Conservation (phyloP, 805 yeast genomes). For the Saccharomycopsis babjevae region DNA sequence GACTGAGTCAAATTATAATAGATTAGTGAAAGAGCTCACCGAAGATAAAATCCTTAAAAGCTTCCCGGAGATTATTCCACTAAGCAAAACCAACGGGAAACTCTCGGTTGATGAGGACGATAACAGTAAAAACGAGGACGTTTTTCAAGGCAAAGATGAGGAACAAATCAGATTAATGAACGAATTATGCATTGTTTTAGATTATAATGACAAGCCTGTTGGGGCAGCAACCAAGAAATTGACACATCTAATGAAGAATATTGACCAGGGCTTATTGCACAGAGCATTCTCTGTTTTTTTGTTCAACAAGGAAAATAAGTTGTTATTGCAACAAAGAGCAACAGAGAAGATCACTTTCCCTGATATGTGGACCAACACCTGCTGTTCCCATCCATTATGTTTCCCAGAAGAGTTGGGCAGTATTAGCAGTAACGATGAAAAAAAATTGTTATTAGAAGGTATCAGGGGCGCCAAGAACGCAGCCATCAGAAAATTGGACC, state of each 20-base stretch:
- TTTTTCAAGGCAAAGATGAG: constrained; percentile 82
- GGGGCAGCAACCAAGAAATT: constrained; percentile 93
- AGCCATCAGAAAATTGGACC: constrained; percentile 85
- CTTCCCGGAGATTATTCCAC: constrained; percentile 63
- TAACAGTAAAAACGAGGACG: constrained; percentile 24
- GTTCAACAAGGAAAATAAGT: constrained; percentile 65
- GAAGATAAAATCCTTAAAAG: constrained; percentile 40
- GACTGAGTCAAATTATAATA: constrained; percentile 30
- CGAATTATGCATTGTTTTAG: constrained; percentile 89
- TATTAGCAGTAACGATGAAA: constrained; percentile 24
- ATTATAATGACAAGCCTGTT: constrained; percentile 74
- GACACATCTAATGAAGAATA: constrained; percentile 82
- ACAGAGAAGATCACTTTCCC: constrained; percentile 95
- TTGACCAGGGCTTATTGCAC: constrained; percentile 77
- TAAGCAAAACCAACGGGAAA: constrained; percentile 50
- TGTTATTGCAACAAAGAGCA: constrained; percentile 91
- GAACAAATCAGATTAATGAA: constrained; percentile 95
- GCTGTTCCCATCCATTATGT: constrained; percentile 96
- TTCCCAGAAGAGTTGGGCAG: constrained; percentile 71
- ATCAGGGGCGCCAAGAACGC: constrained; percentile 76
- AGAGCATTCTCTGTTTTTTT: constrained; percentile 95
- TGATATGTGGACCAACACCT: constrained; percentile 96
- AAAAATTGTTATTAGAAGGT: constrained; percentile 37
- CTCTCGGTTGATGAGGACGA: constrained; percentile 25
- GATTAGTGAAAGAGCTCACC: constrained; percentile 43